Base-by-base conservation (phyloP, 352 stramenopile genomes). In the Phytophthora sp. region DNA sequence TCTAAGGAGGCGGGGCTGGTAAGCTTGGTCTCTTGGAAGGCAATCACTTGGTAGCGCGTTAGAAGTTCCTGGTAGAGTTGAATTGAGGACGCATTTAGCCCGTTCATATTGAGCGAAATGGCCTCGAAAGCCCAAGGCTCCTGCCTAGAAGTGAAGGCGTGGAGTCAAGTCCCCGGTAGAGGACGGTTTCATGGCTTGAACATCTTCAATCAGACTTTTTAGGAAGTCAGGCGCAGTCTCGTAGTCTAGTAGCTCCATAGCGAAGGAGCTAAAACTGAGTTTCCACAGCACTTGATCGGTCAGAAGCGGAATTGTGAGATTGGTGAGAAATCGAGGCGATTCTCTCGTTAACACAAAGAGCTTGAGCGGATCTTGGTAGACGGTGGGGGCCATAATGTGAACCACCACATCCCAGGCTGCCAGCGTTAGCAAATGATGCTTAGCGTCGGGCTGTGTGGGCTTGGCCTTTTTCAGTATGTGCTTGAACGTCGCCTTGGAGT, bases 341-440 rank as follows among this genome's bases (percentile, higher is more conserved):
- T 32, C 30, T 17, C 17, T 21, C 12, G n/a, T 45, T n/a, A 56
- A 4, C 18, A 46, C 32, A 6, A 38, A 28, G 11, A 56, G 13
- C 23, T 60, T 51, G 9, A 38, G 7, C 10, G 52, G 52, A 28
- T 60, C 52, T 9, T 52, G 39, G 7, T 60, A 52, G 3, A 60
- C 30, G 4, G 38, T 52, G 26, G 39, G 52, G 10, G 52, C 52
- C 31, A 60, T 53, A 24, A 60, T 52, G 9, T 60, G 39, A 18
- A 43, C 11, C n/a, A 41, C 28, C n/a, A 26, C 13, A 44, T 60
- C 38, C 17, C 30, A 60, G 9, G 17, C 30, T 9, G 52, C 31
- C 43, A 45, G 5, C 6, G 21, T 43, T 1, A n/a, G n/a, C n/a
- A n/a, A n/a, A n/a, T n/a, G n/a, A n/a, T n/a, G n/a, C n/a, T n/a